Conservation (phyloP, 257 asterid species). For the Forsythia viridissima region DNA sequence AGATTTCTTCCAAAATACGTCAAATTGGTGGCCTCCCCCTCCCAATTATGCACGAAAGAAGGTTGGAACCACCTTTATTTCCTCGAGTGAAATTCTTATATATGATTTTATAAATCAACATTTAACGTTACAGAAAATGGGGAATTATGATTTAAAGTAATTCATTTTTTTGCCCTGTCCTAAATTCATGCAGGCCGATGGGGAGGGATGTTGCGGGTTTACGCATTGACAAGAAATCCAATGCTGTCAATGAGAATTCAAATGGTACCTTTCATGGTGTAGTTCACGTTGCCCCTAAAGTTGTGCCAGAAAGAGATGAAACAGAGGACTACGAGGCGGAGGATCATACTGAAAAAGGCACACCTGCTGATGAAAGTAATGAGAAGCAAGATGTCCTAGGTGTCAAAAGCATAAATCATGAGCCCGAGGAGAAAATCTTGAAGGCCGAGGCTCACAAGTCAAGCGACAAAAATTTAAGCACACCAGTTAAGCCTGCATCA, state of each 20-base stretch:
- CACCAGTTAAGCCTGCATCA: conserved; percentile 47
- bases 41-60: not conserved
- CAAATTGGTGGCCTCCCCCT: not conserved
- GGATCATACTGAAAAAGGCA: conserved; percentile 31
- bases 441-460: conserved; percentile 53
- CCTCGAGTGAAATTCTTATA: not conserved
- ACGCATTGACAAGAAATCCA: conserved; percentile 42
- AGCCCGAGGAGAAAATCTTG: conserved; percentile 45
- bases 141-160: not conserved
- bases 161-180: conserved; percentile 12
- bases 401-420: conserved; percentile 54
- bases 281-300: conserved; percentile 42
- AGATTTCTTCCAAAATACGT: not conserved
- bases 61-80: not conserved
- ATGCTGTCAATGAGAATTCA: conserved; percentile 29
- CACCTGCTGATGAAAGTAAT: conserved; percentile 31
- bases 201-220: conserved; percentile 58
- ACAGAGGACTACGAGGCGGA: conserved; percentile 33
- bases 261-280: conserved; percentile 38
- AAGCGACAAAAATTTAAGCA: conserved; percentile 44
- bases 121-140: not conserved
- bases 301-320: conserved; percentile 33
- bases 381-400: conserved; percentile 62
- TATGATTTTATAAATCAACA: not conserved
- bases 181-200: conserved; percentile 44